phyloP scores from a whole-genome alignment of 768 basidiomycete species.

The Kwoniella newhampshirensis region DNA sequence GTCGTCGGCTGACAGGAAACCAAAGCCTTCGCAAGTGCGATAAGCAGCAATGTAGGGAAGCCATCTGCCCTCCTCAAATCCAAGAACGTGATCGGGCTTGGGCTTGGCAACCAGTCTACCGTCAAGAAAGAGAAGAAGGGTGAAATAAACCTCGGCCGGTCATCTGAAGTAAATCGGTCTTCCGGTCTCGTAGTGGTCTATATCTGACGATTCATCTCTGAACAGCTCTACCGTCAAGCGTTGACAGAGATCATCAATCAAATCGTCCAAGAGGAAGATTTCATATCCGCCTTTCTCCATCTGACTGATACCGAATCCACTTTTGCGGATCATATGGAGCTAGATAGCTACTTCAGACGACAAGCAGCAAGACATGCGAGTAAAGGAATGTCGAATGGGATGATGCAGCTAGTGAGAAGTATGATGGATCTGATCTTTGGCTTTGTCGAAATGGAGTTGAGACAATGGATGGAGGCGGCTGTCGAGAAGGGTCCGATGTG shows the following conservation, averaged over 20 bases:
- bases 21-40: constrained; percentile 44
- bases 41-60: constrained; percentile 50
- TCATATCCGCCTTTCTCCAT: constrained; percentile 87
- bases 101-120: constrained; percentile 56
- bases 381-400: constrained; percentile 62
- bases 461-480: constrained; percentile 78
- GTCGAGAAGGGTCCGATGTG: constrained; percentile 75
- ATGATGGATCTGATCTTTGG: constrained; percentile 96
- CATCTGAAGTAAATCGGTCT: constrained; percentile 64
- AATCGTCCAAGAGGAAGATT: constrained; percentile 80
- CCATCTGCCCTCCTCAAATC: constrained; percentile 68
- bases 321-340: constrained; percentile 90
- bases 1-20: too few relatives aligned
- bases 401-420: constrained; percentile 75
- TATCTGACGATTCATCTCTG: neutral
- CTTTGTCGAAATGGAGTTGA: constrained; percentile 79
- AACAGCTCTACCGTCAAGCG: constrained; percentile 70
- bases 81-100: constrained; percentile 71
- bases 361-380: constrained; percentile 74
- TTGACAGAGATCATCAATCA: constrained; percentile 68
- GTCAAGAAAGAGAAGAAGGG: constrained; percentile 62
- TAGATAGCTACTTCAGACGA: constrained; percentile 90
- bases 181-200: too few relatives aligned
- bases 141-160: constrained; percentile 64
- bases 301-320: constrained; percentile 84